phyloP scores from a whole-genome alignment of 2,329 filamentous ascomycete genomes.

The Spiromastix sp. region DNA sequence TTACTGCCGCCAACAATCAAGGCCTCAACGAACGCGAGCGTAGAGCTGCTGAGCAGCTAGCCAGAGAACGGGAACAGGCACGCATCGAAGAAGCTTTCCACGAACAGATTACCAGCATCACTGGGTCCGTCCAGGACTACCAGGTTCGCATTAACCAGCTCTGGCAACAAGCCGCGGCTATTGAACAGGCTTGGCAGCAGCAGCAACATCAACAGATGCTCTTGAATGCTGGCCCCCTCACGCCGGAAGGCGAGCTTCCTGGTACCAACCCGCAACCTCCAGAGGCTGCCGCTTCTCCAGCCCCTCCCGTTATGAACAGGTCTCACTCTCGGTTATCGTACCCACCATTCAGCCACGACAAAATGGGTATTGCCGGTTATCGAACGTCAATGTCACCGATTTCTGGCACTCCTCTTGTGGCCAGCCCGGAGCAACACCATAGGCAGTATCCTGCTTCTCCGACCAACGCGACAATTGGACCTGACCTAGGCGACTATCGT shows the following conservation, averaged over 20 bases:
- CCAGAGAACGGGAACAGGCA: slow-evolving; percentile 35
- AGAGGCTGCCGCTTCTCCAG: slow-evolving; percentile 3
- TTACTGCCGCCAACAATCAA: slow-evolving; percentile 48
- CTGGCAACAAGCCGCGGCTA: slow-evolving; percentile 32
- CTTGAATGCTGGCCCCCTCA: slow-evolving; percentile 35
- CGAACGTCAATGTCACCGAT: slow-evolving; percentile 26
- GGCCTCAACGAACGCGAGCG: slow-evolving; percentile 45
- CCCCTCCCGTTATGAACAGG: slow-evolving; percentile 18
- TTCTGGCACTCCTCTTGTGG: slow-evolving; percentile 22
- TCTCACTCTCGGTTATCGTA: slow-evolving; percentile 28
- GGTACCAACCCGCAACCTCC: slow-evolving; percentile 33
- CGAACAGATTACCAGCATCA: slow-evolving; percentile 33
- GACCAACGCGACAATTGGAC: slow-evolving; percentile 18
- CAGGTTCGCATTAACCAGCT: slow-evolving; percentile 32
- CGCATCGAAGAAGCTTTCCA: slow-evolving; percentile 33
- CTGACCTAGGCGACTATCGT: slow-evolving; percentile 21
- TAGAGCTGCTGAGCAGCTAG: slow-evolving; percentile 36
- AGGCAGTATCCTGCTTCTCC: slow-evolving; percentile 22
- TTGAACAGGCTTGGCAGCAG: slow-evolving; percentile 35
- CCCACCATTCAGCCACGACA: slow-evolving; percentile 19
- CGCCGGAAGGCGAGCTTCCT: slow-evolving; percentile 51
- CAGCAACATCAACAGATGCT: slow-evolving; percentile 33
- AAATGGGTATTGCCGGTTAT: slow-evolving; percentile 13
- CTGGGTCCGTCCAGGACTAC: slow-evolving; percentile 33
- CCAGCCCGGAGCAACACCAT: slow-evolving; percentile 22